phyloP scores from a whole-genome alignment of 1,139 yeast species.

The Pichia sp. region DNA sequence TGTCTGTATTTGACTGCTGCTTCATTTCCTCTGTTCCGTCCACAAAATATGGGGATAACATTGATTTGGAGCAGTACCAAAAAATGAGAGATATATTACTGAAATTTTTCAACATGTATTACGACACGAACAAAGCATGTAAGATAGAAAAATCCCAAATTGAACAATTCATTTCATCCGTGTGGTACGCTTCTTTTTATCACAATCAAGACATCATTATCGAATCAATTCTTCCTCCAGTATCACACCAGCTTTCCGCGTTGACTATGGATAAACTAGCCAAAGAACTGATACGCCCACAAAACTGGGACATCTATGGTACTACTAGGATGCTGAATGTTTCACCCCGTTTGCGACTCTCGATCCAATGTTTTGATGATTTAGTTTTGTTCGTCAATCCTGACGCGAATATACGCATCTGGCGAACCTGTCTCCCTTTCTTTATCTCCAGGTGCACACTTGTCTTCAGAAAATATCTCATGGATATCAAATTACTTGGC shows the following conservation, averaged over 20 bases:
- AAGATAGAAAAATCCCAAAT: constrained; percentile 28
- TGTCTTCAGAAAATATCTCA: constrained; percentile 47
- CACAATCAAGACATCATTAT: constrained; percentile 44
- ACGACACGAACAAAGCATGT: constrained; percentile 2
- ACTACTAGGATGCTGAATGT: constrained; percentile 41
- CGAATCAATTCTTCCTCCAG: constrained; percentile 28
- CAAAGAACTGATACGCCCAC: constrained; percentile 30
- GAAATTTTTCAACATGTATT: constrained; percentile 33
- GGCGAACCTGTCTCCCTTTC: constrained; percentile 35
- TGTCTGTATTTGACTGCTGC: constrained; percentile 42
- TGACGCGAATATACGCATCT: constrained; percentile 23
- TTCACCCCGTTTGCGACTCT: constrained; percentile 38
- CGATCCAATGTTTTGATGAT: constrained; percentile 47
- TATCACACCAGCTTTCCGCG: constrained; percentile 24
- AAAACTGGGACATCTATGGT: constrained; percentile 42
- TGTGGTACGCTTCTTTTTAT: constrained; percentile 49
- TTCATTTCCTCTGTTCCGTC: constrained; percentile 33
- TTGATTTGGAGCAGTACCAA: constrained; percentile 47
- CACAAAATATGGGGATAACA: constrained; percentile 38
- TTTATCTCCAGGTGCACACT: constrained; percentile 47
- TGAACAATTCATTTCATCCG: constrained; percentile 39
- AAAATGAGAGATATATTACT: constrained; percentile 42
- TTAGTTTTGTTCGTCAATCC: constrained; percentile 36
- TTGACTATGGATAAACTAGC: not conserved
- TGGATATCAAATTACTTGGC: constrained; percentile 49